Percentiles rank a stretch among this genome's conserved stretches.
Evolutionary conservation across 2,329 filamentous ascomycete species (phyloP).

Genomic region (Cadophora malorum): DNA sequence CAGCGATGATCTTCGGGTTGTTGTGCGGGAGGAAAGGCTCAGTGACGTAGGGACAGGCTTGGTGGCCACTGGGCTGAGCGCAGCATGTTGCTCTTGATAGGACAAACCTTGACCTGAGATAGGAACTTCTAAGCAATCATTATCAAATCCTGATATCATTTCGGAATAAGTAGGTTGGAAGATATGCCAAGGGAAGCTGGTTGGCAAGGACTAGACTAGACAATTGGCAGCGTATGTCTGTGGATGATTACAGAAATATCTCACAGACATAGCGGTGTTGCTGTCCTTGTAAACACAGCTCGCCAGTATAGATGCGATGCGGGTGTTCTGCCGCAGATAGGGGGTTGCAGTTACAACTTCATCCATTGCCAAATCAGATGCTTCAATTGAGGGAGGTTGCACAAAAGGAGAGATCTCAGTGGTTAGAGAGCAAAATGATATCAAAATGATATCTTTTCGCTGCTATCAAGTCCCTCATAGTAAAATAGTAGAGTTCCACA

Average conservation of each 20-base stretch:
- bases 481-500: too few relatives aligned
- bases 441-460: slow-evolving; percentile 12
- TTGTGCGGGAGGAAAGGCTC: slow-evolving; percentile 11
- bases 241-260: background rate
- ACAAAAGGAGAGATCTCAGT: slow-evolving; percentile 10
- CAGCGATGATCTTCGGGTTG: slow-evolving; percentile 22
- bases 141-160: slow-evolving; percentile 8
- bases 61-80: slow-evolving; percentile 1
- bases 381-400: slow-evolving; percentile 12
- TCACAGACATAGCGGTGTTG: background rate
- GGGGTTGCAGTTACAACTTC: background rate
- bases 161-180: background rate
- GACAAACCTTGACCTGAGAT: background rate
- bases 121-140: slow-evolving; percentile 2
- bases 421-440: slow-evolving; percentile 8
- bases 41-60: slow-evolving; percentile 17
- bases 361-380: slow-evolving; percentile 11
- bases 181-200: background rate
- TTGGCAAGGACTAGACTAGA: too few relatives aligned
- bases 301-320: background rate
- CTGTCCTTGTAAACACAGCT: background rate
- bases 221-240: too few relatives aligned
- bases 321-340: background rate
- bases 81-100: slow-evolving; percentile 7
- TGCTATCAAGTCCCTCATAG: slow-evolving; percentile 17